Conservation (phyloP, 2,329 filamentous ascomycete genomes). For the Colletotrichum paranaense region DNA sequence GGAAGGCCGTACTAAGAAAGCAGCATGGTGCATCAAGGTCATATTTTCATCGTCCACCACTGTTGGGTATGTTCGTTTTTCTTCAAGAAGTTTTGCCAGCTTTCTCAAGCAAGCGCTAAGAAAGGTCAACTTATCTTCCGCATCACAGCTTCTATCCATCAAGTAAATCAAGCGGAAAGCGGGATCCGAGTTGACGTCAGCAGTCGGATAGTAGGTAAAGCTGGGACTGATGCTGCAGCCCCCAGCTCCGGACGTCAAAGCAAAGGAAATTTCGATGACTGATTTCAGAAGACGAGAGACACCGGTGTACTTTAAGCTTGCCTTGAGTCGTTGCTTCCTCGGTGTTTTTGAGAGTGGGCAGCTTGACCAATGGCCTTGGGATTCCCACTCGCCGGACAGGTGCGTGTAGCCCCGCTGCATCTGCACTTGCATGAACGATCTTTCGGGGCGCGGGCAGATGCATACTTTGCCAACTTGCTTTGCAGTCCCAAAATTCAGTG, state of each 20-base stretch:
- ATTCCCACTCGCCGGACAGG: neutral
- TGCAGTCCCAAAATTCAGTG: no score
- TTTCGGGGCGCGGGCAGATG: neutral
- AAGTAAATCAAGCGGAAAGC: neutral
- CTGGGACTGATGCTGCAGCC: neutral
- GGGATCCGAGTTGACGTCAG: neutral
- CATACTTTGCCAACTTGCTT: neutral
- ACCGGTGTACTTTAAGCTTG: neutral
- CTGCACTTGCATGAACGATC: neutral
- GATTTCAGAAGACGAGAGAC: neutral
- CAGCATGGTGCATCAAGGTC: no score
- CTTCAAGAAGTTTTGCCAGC: no score
- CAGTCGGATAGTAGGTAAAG: neutral
- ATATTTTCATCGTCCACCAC: no score
- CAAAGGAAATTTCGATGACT: neutral
- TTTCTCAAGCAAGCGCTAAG: neutral
- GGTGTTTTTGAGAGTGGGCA: neutral
- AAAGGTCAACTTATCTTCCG: no score
- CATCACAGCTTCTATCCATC: no score
- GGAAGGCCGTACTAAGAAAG: no score
- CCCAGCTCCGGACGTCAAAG: neutral
- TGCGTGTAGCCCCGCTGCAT: neutral
- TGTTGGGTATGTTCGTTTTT: no score
- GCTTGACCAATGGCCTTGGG: neutral
- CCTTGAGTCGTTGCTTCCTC: neutral